Evolutionary conservation across 768 basidiomycete species (phyloP), one percentile per base, ranked within the genome.

Genomic region (Suillus fuscotomentosus): DNA sequence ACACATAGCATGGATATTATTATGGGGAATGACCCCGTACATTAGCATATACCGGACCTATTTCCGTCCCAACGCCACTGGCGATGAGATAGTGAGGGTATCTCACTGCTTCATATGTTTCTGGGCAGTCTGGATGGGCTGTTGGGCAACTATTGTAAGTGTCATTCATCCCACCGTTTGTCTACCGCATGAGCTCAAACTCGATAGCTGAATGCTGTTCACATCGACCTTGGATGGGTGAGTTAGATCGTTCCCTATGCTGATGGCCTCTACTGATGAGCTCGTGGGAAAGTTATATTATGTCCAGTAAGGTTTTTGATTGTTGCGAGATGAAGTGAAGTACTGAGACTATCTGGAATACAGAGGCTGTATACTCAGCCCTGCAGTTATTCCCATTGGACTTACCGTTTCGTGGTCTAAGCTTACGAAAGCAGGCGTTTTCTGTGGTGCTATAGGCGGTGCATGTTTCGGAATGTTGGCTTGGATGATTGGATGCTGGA

Each of bases 401-500:
- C 72, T 83, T 42, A 83, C 79, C 0, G 78, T 84, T 41, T 79
- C 79, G 0, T 83, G 82, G 82, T 76, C 78, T 41, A 83, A 82
- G 65, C 69, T 84, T 17, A 79, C 80, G 2, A 68, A 70, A 14
- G 74, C 76, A 1, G 81, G 77, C 17, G 77, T 83, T 0, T 70
- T 82, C 38, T 67, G 70, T 42, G 83, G 82, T 3, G 73, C 80
- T 15, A 72, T 84, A 55, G 72, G 75, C 2, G 82, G 82, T 2
- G 80, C 79, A 9, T 66, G 71, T 17, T 69, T 80, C 17, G 82
- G 81, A 48, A 82, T 83, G 79, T 48, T 79, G 1, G 82, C 83
- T 22, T 84, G 83, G 82, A 82, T 84, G 79, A 75, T 84, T 10
- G 79, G 81, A 0, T 83, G 83, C 64, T 80, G 76, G 79, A 82